Evolutionary conservation across 768 basidiomycete genomes (phyloP).

Genomic region (Suillus fuscotomentosus): DNA sequence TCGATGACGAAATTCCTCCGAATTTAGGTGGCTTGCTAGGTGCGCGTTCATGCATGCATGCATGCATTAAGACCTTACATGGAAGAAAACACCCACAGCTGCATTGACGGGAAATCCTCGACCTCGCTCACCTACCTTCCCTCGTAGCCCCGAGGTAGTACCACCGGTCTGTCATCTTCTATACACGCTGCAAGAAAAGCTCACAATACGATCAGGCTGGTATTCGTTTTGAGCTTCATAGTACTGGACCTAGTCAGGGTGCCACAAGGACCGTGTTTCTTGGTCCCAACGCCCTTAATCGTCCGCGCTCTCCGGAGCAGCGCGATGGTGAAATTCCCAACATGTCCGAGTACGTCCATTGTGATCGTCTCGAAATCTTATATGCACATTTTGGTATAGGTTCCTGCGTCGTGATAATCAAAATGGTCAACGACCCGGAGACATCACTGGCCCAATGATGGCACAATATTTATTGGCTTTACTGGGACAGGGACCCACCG

Average conservation of each 20-base stretch:
- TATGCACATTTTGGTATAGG: constrained; percentile 20
- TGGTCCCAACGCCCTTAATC: constrained; percentile 29
- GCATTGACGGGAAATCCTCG: constrained; percentile 5
- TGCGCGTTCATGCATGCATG: neutral
- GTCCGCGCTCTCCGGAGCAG: constrained; percentile 18
- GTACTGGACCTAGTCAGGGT: constrained; percentile 17
- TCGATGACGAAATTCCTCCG: constrained; percentile 27
- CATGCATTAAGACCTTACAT: neutral
- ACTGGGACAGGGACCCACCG: constrained; percentile 36
- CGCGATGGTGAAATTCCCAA: constrained; percentile 34
- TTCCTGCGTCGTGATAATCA: constrained; percentile 32
- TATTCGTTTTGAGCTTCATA: constrained; percentile 37
- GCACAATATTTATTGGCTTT: constrained; percentile 71
- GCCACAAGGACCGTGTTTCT: constrained; percentile 36
- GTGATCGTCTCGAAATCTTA: neutral
- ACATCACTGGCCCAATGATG: constrained; percentile 63
- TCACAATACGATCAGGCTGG: constrained; percentile 20
- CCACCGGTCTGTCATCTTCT: constrained; percentile 13
- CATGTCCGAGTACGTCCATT: constrained; percentile 51
- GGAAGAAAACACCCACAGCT: neutral
- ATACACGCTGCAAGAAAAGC: neutral
- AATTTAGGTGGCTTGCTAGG: constrained; percentile 6
- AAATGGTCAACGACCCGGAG: constrained; percentile 24
- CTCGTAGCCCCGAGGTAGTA: constrained; percentile 14
- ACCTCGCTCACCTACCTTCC: constrained; percentile 16